phyloP scores from a whole-genome alignment of 2,329 filamentous ascomycete genomes.

The Xylaria sp. region DNA sequence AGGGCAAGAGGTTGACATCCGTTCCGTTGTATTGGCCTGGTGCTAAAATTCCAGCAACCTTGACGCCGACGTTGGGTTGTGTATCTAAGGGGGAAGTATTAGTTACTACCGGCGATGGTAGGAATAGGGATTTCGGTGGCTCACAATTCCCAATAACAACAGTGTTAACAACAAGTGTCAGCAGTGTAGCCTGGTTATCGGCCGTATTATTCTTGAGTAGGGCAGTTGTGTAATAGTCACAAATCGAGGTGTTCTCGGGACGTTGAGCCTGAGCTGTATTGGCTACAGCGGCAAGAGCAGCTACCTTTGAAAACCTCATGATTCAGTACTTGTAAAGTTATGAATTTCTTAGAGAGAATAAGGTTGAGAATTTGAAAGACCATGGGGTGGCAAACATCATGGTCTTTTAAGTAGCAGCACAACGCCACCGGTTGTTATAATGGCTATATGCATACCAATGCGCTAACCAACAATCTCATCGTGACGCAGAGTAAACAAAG shows the following conservation, averaged over 20 bases:
- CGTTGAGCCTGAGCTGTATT: constrained; percentile 56
- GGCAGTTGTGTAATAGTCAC: constrained; percentile 72
- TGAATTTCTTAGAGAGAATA: background rate
- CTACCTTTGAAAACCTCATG: constrained; percentile 46
- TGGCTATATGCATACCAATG: constrained; percentile 1
- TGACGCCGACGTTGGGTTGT: constrained; percentile 62
- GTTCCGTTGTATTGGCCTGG: constrained; percentile 61
- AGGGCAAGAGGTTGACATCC: constrained; percentile 67
- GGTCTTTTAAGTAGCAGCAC: constrained; percentile 8
- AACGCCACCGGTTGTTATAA: background rate
- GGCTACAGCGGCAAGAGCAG: constrained; percentile 45
- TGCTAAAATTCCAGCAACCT: constrained; percentile 68
- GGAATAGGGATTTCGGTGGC: constrained; percentile 29
- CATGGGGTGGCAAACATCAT: background rate
- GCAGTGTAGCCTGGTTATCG: constrained; percentile 65
- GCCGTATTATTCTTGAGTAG: constrained; percentile 69
- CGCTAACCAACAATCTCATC: background rate
- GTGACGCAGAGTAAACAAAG: constrained; percentile 10
- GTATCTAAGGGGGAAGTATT: constrained; percentile 55
- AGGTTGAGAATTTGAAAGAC: background rate
- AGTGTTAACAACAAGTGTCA: constrained; percentile 70
- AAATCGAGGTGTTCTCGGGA: constrained; percentile 63
- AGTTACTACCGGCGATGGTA: constrained; percentile 12
- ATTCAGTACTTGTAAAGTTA: constrained; percentile 25
- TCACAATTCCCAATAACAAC: constrained; percentile 71